Percentiles rank a stretch among this genome's conserved stretches.
These are phyloP conservation scores for Scheffersomyces coipomensis DNA, from an alignment of 805 yeast species.

Conservation along the genomic window DNA sequence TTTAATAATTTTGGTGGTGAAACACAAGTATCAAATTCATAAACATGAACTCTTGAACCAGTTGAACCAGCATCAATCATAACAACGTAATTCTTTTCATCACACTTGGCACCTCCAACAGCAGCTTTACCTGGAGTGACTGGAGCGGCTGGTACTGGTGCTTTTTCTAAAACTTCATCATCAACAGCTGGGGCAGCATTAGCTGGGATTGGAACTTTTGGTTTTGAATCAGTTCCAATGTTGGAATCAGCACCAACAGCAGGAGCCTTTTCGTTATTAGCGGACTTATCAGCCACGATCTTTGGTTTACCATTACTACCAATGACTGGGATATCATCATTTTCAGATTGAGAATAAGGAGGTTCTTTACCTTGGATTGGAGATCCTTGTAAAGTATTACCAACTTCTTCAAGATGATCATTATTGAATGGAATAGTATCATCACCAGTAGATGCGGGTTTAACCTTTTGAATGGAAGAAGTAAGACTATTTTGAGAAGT, in stretches of 20 bases:
- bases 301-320: conserved; percentile 2
- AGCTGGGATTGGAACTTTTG: conserved; percentile 9
- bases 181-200: conserved; percentile 1
- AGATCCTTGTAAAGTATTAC: conserved; percentile 30
- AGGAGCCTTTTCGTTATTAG: conserved; percentile 9
- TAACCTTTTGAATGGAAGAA: conserved; percentile 28
- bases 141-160: neutral
- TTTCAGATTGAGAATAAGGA: conserved; percentile 22
- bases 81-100: conserved; percentile 66
- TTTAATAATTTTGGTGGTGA: conserved; percentile 77
- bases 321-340: neutral
- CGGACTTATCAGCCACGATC: neutral
- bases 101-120: conserved; percentile 14
- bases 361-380: conserved; percentile 34
- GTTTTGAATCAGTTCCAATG: conserved; percentile 14
- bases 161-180: conserved; percentile 1
- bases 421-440: conserved; percentile 19
- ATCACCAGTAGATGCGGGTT: conserved; percentile 18
- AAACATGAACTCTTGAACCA: conserved; percentile 94
- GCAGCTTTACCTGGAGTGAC: neutral
- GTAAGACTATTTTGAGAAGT: conserved; percentile 38
- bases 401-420: conserved; percentile 13
- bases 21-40: conserved; percentile 83
- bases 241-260: conserved; percentile 14
- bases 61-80: conserved; percentile 99